A percentile compares a stretch with the other conserved stretches of the same genome.
These are phyloP conservation scores for Trypanosoma scelopori DNA, from an alignment of 208 protist genomes.

Conservation along the genomic window DNA sequence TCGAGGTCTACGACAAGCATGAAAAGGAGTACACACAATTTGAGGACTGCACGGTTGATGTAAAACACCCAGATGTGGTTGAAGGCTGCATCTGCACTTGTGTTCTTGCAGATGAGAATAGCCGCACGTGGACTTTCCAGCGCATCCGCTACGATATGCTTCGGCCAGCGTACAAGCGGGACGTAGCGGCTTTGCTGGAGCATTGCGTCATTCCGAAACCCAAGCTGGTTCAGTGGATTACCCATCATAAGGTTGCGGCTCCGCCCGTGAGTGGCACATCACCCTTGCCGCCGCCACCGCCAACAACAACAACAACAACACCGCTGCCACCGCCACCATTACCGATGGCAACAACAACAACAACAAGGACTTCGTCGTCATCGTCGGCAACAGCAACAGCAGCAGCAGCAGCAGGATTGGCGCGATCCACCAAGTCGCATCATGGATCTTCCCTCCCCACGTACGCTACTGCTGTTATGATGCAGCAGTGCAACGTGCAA, in stretches of 20 bases:
- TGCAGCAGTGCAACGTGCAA: conserved; percentile 15
- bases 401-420: conserved; percentile 5
- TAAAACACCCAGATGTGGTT: conserved; percentile 69
- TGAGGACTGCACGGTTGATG: conserved; percentile 63
- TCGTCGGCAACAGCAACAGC: conserved; percentile 8
- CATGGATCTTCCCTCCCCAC: conserved; percentile 5
- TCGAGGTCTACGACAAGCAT: conserved; percentile 84
- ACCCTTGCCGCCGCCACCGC: not conserved
- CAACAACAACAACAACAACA: not conserved
- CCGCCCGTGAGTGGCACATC: conserved; percentile 14
- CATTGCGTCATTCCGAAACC: conserved; percentile 65
- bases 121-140: conserved; percentile 53
- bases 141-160: conserved; percentile 71
- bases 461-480: conserved; percentile 23
- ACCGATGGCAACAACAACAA: not conserved
- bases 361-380: not conserved
- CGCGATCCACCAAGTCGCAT: conserved; percentile 7
- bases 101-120: conserved; percentile 50
- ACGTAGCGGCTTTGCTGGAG: conserved; percentile 64
- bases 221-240: conserved; percentile 68
- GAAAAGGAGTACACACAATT: conserved; percentile 81
- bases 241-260: conserved; percentile 51
- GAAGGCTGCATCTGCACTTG: conserved; percentile 77
- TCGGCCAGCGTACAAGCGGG: conserved; percentile 69
- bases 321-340: no score